Percentiles rank a stretch among this genome's conserved stretches.
Conservation (phyloP, 352 stramenopile genomes). For the Pythium brassicae region DNA sequence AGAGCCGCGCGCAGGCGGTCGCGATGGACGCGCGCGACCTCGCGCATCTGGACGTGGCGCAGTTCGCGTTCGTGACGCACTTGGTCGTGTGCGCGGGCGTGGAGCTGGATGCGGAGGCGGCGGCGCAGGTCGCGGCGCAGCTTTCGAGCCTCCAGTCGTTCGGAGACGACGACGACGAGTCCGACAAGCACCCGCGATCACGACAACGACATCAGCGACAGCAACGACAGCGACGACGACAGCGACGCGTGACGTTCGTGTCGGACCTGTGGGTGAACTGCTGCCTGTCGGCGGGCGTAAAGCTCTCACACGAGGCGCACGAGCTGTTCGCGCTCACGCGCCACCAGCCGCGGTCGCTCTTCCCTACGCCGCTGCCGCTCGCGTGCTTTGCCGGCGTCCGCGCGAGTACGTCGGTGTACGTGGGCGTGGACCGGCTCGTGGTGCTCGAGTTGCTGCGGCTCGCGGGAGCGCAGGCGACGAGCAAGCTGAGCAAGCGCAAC, state of each 20-base stretch:
- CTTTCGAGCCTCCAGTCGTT: constrained; percentile 14
- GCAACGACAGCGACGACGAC: neutral
- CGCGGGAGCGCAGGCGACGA: constrained; percentile 47
- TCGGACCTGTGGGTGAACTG: constrained; percentile 75
- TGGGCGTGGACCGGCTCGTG: constrained; percentile 56
- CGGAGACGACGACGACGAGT: too few species aligned
- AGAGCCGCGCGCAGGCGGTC: constrained; percentile 33
- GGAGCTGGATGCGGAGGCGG: constrained; percentile 23
- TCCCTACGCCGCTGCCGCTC: constrained; percentile 38
- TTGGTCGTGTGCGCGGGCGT: constrained; percentile 57
- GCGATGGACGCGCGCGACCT: constrained; percentile 48
- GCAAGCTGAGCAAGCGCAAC: constrained; percentile 47
- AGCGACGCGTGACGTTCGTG: constrained; percentile 37
- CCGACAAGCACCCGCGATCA: too few species aligned
- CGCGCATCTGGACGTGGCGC: constrained; percentile 32
- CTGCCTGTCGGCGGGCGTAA: constrained; percentile 39
- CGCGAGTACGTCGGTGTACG: constrained; percentile 60
- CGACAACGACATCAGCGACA: constrained; percentile 6
- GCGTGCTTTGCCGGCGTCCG: constrained; percentile 40
- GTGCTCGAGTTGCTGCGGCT: constrained; percentile 49
- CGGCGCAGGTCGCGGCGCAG: constrained; percentile 22
- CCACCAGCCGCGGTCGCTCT: constrained; percentile 40
- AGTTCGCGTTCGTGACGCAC: constrained; percentile 69
- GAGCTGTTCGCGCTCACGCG: constrained; percentile 38
- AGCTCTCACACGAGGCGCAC: constrained; percentile 46